A percentile compares a stretch with the other conserved stretches of the same genome.
These are phyloP conservation scores for Corylus americana DNA, from an alignment of 306 rosid species.

Conservation along the genomic window DNA sequence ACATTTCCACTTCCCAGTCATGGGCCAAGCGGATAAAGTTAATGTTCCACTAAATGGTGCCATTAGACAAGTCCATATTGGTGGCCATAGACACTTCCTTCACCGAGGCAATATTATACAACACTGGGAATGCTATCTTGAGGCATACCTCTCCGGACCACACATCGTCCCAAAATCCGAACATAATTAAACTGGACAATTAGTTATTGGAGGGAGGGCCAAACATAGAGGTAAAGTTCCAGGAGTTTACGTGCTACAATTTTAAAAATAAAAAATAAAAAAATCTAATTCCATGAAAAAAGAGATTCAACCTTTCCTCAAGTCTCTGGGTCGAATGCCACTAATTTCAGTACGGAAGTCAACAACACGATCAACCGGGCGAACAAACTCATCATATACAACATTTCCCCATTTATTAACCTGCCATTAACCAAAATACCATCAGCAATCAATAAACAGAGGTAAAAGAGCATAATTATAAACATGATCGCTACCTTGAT, in stretches of 20 bases:
- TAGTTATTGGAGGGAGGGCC: slow-evolving; percentile 6
- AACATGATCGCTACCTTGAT: not conserved
- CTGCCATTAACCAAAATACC: slow-evolving; percentile 50
- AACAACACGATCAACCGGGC: slow-evolving; percentile 77
- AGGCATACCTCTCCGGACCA: too few species aligned
- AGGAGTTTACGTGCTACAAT: slow-evolving; percentile 16
- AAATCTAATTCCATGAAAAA: slow-evolving; percentile 14
- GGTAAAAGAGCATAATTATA: not conserved
- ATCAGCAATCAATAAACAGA: slow-evolving; percentile 33
- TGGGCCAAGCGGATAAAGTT: too few species aligned
- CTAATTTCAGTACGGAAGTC: slow-evolving; percentile 89
- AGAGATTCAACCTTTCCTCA: slow-evolving; percentile 65
- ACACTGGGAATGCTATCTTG: too few species aligned
- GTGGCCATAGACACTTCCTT: too few species aligned
- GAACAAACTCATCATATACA: slow-evolving; percentile 77
- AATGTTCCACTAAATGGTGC: too few species aligned
- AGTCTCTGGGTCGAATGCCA: slow-evolving; percentile 85
- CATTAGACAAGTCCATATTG: too few species aligned
- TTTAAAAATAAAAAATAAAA: not conserved
- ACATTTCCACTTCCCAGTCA: too few species aligned
- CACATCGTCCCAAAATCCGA: not conserved
- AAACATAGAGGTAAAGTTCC: slow-evolving; percentile 4
- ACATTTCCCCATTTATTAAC: slow-evolving; percentile 94
- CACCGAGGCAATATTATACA: too few species aligned
- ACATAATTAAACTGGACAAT: slow-evolving; percentile 18